phyloP scores from a whole-genome alignment of 2,329 filamentous ascomycete species.

The Scopulariopsis brevicaulis region DNA sequence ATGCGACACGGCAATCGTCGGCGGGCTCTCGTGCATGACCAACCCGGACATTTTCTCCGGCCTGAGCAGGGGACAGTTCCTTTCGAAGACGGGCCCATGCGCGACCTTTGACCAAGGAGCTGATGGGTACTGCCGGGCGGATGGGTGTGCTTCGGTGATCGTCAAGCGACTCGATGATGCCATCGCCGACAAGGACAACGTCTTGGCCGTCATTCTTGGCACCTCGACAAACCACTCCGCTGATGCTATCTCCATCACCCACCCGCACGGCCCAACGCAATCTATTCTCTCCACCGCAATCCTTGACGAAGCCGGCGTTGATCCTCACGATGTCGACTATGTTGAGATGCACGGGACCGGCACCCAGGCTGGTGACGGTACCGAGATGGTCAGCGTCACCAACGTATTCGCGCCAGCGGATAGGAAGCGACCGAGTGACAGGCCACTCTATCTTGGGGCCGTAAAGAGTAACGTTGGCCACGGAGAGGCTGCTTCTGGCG shows the following conservation, averaged over 20 bases:
- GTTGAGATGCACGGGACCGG: slow-evolving; percentile 88
- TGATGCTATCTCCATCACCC: slow-evolving; percentile 72
- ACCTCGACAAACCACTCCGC: slow-evolving; percentile 74
- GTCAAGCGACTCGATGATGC: slow-evolving; percentile 75
- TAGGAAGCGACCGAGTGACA: slow-evolving; percentile 30
- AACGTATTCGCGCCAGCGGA: slow-evolving; percentile 35
- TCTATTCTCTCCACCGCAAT: slow-evolving; percentile 59
- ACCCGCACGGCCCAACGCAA: slow-evolving; percentile 69
- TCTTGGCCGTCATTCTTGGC: slow-evolving; percentile 64
- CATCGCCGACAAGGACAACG: slow-evolving; percentile 63
- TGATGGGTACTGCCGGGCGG: slow-evolving; percentile 74
- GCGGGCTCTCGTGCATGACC: slow-evolving; percentile 67
- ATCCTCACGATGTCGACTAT: slow-evolving; percentile 68
- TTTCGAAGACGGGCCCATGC: slow-evolving; percentile 66
- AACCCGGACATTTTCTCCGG: slow-evolving; percentile 73
- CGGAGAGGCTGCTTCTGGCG: slow-evolving; percentile 49
- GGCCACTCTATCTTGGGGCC: slow-evolving; percentile 50
- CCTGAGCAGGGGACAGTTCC: slow-evolving; percentile 64
- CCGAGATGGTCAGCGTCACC: slow-evolving; percentile 70
- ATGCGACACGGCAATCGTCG: slow-evolving; percentile 70
- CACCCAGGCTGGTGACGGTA: slow-evolving; percentile 73
- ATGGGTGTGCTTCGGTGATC: slow-evolving; percentile 63
- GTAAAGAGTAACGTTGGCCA: slow-evolving; percentile 56
- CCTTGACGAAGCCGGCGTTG: slow-evolving; percentile 60
- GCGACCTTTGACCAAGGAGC: slow-evolving; percentile 73